Evolutionary conservation across 768 basidiomycete species (phyloP).

Genomic region (Trametes gibbosa): DNA sequence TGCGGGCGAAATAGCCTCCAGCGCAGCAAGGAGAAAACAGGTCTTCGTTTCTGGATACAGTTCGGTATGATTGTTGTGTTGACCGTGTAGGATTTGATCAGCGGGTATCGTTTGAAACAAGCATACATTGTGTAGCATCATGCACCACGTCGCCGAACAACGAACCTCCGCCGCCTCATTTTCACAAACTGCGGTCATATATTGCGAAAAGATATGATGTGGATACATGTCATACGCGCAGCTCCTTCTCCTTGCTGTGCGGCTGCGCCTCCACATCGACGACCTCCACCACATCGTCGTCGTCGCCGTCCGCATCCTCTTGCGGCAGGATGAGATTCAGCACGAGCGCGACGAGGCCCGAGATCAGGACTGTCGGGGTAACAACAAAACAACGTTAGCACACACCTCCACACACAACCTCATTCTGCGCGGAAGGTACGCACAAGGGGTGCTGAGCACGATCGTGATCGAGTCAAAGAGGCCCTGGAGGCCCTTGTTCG

Average conservation of each 20-base stretch:
- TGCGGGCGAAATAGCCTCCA: no score
- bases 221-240: not conserved
- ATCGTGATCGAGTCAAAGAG: slow-evolving; percentile 79
- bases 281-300: slow-evolving; percentile 20
- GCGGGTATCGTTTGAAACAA: no score
- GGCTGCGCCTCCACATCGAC: slow-evolving; percentile 16
- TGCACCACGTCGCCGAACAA: no score
- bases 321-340: slow-evolving; percentile 46
- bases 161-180: no score
- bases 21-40: no score
- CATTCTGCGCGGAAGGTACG: slow-evolving; percentile 27
- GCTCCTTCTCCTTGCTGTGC: slow-evolving; percentile 9
- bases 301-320: slow-evolving; percentile 26
- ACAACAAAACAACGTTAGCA: not conserved
- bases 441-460: slow-evolving; percentile 77
- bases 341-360: slow-evolving; percentile 43
- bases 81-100: no score
- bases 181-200: no score
- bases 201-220: not conserved
- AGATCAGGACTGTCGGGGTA: slow-evolving; percentile 41
- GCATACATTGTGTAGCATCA: no score
- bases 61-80: no score
- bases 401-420: not conserved
- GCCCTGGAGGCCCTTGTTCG: slow-evolving; percentile 57
- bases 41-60: no score